These are phyloP conservation scores for Leishmania turanica DNA, from an alignment of 208 protist species.

Conservation along the genomic window DNA sequence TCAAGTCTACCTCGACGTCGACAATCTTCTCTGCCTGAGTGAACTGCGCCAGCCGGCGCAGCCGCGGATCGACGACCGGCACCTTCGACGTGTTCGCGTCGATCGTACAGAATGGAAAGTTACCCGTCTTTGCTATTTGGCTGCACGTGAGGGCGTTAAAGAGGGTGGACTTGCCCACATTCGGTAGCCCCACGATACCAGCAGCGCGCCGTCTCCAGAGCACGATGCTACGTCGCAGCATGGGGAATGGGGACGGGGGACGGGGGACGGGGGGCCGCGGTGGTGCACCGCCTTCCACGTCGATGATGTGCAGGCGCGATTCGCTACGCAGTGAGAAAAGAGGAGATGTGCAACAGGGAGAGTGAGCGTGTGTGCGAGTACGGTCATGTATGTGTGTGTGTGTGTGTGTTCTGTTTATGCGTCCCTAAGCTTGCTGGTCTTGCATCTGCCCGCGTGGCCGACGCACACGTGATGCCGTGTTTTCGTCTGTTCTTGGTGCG, in stretches of 20 bases:
- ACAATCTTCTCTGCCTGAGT: slow-evolving; percentile 66
- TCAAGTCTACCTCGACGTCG: slow-evolving; percentile 84
- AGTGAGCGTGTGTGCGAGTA: not conserved
- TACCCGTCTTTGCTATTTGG: slow-evolving; percentile 89
- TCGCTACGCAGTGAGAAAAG: not conserved
- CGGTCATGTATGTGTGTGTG: not conserved
- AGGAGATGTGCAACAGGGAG: not conserved
- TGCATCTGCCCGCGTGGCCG: not conserved
- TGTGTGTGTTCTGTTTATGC: not conserved
- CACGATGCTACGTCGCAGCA: slow-evolving; percentile 25
- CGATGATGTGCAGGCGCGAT: not conserved
- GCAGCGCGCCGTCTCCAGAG: slow-evolving; percentile 56
- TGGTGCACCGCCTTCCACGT: not conserved
- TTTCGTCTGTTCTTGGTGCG: not conserved
- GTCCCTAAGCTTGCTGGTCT: not conserved
- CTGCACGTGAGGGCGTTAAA: slow-evolving; percentile 94
- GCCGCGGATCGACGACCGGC: slow-evolving; percentile 73
- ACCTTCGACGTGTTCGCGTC: slow-evolving; percentile 87
- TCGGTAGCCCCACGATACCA: slow-evolving; percentile 91
- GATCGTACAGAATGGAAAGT: slow-evolving; percentile 95
- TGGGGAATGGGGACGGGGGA: not conserved
- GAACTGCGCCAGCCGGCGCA: slow-evolving; percentile 72
- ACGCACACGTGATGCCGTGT: not conserved
- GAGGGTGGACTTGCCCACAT: slow-evolving; percentile 93
- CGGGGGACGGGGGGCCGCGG: not conserved